Conservation (phyloP, 2,329 filamentous ascomycete genomes). For the Metarhizium guizhouense region DNA sequence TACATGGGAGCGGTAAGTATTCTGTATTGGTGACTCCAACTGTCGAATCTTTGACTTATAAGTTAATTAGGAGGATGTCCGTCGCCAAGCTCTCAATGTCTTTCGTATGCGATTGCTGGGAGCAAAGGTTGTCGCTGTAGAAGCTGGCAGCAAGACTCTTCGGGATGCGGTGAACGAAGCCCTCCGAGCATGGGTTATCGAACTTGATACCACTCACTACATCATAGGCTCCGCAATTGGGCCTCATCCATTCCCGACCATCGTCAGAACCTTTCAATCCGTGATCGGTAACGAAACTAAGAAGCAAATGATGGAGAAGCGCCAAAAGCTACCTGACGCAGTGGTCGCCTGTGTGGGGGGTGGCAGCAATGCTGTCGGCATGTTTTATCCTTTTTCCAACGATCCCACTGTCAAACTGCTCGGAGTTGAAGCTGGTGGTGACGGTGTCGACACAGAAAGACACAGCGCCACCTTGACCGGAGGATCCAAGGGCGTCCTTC, state of each 20-base stretch:
- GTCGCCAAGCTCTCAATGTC: slow-evolving; percentile 91
- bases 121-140: slow-evolving; percentile 84
- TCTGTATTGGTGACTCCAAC: not conserved
- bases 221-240: slow-evolving; percentile 97
- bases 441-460: slow-evolving; percentile 75
- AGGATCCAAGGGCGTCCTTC: slow-evolving; percentile 84
- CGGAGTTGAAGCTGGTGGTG: slow-evolving; percentile 91
- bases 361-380: slow-evolving; percentile 89
- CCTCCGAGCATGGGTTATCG: slow-evolving; percentile 84
- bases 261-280: slow-evolving; percentile 94
- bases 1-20: slow-evolving; percentile 78
- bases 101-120: slow-evolving; percentile 97
- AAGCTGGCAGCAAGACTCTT: slow-evolving; percentile 76
- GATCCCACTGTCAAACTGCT: slow-evolving; percentile 80
- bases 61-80: slow-evolving; percentile 66
- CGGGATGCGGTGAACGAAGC: slow-evolving; percentile 93
- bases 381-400: slow-evolving; percentile 94
- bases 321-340: slow-evolving; percentile 85
- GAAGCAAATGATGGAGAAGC: slow-evolving; percentile 75
- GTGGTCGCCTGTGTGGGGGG: slow-evolving; percentile 96
- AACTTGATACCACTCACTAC: slow-evolving; percentile 92
- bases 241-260: slow-evolving; percentile 94
- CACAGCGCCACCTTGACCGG: slow-evolving; percentile 84
- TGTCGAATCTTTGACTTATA: slow-evolving; percentile 12
- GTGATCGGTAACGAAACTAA: slow-evolving; percentile 95